Evolutionary conservation across 495 filamentous ascomycete species (phyloP).

Genomic region (Ramalina peruviana): DNA sequence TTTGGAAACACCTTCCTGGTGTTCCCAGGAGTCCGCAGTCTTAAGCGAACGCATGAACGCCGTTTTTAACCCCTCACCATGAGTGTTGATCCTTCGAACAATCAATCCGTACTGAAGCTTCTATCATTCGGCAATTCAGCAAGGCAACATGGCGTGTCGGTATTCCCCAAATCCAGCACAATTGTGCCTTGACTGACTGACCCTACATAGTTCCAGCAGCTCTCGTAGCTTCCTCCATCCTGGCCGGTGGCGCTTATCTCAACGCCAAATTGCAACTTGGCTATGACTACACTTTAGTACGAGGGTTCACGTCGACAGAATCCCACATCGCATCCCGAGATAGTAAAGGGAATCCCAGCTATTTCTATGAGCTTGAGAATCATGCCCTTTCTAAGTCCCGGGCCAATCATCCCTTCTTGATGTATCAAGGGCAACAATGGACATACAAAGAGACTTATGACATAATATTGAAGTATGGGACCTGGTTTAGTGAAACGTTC

Average conservation of each 20-base stretch:
- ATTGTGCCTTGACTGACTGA: background rate
- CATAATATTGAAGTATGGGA: slow-evolving; percentile 58
- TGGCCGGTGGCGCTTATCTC: slow-evolving; percentile 62
- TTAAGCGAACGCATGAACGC: too few relatives aligned
- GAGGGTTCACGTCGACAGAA: slow-evolving; percentile 28
- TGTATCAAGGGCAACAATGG: slow-evolving; percentile 63
- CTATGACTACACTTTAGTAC: slow-evolving; percentile 49
- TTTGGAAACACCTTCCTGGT: too few relatives aligned
- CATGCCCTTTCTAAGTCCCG: slow-evolving; percentile 44
- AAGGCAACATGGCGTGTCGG: slow-evolving; percentile 9
- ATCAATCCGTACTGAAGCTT: too few relatives aligned
- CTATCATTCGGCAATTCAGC: background rate
- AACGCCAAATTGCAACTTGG: slow-evolving; percentile 57
- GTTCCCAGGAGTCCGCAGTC: too few relatives aligned
- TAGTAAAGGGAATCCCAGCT: slow-evolving; percentile 46
- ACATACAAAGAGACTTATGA: slow-evolving; percentile 75
- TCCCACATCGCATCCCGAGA: slow-evolving; percentile 30
- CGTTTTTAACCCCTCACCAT: too few relatives aligned
- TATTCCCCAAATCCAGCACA: background rate
- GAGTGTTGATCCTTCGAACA: too few relatives aligned
- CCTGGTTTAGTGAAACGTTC: slow-evolving; percentile 63
- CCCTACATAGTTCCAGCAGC: slow-evolving; percentile 23
- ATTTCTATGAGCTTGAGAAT: slow-evolving; percentile 70
- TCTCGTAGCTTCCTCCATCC: slow-evolving; percentile 48
- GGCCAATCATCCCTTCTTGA: slow-evolving; percentile 47